Base-by-base conservation (phyloP, 768 basidiomycete genomes). In the Phaeolepiota aurea region DNA sequence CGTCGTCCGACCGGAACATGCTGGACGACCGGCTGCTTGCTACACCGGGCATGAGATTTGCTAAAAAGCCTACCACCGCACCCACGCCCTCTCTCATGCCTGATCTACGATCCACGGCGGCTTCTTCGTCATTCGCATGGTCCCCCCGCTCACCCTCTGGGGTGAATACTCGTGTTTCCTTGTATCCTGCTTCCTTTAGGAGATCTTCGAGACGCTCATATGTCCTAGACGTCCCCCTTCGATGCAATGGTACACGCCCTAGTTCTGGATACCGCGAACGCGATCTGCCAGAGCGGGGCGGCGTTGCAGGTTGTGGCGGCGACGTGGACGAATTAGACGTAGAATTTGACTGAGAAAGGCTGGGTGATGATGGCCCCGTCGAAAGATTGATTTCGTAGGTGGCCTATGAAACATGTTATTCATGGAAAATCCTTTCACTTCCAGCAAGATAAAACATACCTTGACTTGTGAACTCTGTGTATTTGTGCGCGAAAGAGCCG, bases 121-220 rank as follows among this genome's bases (percentile, higher is more conserved):
- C 40, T 50, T 58, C 5, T 25, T 54, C 55, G n/a, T 46, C 35
- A 13, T 49, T 55, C 15, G 53, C 51, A 18, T 56, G 55, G 13
- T 62, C 63, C 13, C 54, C 52, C 28, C 74, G 71, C 44, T 89
- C 86, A 3, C 71, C 65, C 58, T 91, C 87, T 5, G 91, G 90
- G 0, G 91, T 92, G 51, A 87, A 86, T 9, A 96, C 72, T 32
- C 90, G 75, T 2, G 89, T 92, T 54, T 94, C 91, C 57, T 89
- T 90, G 68, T 92, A 93, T 1, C 91, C 91, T 1, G 88, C 88
- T 56, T 90, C 85, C 37, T 77, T 69, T 19, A 96, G 69, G 13
- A 96, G 68, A 61, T 92, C 87, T 48, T 91, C 91, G 14, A 94
- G 71, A 3, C 77, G 71, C 49, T 92, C 89, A 48, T 89, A 91